Evolutionary conservation across 23 red algal genomes (phyloP).

Genomic region (Gracilaria vermiculophylla): DNA sequence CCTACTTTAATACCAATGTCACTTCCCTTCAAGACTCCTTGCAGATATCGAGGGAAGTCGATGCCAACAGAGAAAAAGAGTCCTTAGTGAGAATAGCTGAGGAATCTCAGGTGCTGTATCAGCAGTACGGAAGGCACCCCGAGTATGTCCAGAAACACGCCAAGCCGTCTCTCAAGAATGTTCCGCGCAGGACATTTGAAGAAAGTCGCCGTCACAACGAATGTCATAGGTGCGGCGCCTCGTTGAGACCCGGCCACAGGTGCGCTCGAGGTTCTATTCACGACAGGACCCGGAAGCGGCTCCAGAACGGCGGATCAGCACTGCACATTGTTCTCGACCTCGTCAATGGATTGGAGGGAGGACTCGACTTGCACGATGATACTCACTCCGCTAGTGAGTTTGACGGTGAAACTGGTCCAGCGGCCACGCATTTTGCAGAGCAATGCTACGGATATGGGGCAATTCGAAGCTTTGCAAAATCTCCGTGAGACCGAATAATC

Average conservation of each 20-base stretch:
- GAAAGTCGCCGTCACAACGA: not conserved
- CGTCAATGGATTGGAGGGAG: not conserved
- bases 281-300: not conserved
- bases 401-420: too few species aligned
- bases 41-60: too few species aligned
- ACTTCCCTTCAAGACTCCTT: too few species aligned
- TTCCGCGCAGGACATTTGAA: not conserved
- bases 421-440: too few species aligned
- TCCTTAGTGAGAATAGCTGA: too few species aligned
- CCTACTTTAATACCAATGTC: too few species aligned
- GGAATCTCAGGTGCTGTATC: not conserved
- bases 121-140: not conserved
- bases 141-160: not conserved
- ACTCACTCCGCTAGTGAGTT: too few species aligned
- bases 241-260: not conserved
- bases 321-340: not conserved
- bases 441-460: too few species aligned
- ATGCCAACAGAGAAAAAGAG: too few species aligned
- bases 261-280: not conserved
- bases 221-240: slow-evolving; percentile 1
- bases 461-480: too few species aligned
- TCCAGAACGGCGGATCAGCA: not conserved
- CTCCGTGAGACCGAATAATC: too few species aligned
- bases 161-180: not conserved
- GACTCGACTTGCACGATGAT: too few species aligned